Conservation (phyloP, 371 early-diverging fungal genomes). For the Mortierella sp. region DNA sequence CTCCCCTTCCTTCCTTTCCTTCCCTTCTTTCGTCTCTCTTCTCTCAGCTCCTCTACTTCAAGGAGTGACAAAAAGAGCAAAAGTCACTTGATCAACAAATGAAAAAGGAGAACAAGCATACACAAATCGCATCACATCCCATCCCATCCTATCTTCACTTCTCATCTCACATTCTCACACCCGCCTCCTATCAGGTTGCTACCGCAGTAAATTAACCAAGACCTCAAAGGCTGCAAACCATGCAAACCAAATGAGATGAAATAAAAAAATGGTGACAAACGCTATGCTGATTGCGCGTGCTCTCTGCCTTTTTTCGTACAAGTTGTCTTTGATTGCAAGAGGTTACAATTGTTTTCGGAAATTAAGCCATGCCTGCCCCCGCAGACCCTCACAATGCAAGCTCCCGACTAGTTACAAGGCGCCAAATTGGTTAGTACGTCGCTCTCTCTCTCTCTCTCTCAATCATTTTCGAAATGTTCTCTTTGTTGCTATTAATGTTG, state of each 20-base stretch:
- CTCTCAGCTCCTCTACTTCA: neutral
- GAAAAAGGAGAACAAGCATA: neutral
- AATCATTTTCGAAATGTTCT: too few relatives aligned
- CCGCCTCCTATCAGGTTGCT: neutral
- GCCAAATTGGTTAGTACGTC: neutral
- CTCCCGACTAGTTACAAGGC: neutral
- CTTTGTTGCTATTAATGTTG: neutral
- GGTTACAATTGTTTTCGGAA: neutral
- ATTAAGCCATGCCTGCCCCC: conserved; percentile 1
- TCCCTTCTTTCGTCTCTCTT: neutral
- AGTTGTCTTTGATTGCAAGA: neutral
- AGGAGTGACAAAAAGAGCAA: conserved; percentile 1
- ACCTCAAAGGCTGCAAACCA: neutral
- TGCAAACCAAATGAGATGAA: neutral
- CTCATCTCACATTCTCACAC: neutral
- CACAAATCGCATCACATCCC: neutral
- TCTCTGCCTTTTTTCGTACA: neutral
- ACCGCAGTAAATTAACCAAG: neutral
- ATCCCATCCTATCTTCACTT: neutral
- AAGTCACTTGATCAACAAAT: neutral
- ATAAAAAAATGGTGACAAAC: neutral
- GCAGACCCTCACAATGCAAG: neutral
- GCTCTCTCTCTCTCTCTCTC: neutral
- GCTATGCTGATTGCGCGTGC: neutral
- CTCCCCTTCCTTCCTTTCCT: neutral